A percentile compares a stretch with the other conserved stretches of the same genome.
Evolutionary conservation across 306 rosid species (phyloP).

Genomic region (Prunus davidiana): DNA sequence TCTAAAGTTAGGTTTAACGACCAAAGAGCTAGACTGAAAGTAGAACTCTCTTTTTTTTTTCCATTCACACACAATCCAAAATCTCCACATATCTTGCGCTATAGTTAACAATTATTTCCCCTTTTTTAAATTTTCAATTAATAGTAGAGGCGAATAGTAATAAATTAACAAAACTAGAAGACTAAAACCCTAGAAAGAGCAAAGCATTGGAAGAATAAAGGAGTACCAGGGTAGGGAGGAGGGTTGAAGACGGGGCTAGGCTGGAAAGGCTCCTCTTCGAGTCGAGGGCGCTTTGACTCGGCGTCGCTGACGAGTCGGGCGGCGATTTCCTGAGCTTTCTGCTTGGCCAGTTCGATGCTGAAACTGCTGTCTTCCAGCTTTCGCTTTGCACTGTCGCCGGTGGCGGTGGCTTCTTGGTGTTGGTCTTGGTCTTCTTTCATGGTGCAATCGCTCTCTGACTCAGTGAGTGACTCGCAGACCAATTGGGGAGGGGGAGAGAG

Average conservation of each 20-base stretch:
- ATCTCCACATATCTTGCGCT: not conserved
- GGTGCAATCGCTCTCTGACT: slow-evolving; percentile 16
- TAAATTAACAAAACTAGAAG: not conserved
- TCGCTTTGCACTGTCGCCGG: slow-evolving; percentile 29
- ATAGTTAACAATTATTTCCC: not conserved
- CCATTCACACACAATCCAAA: not conserved
- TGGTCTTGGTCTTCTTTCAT: slow-evolving; percentile 35
- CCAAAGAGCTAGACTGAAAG: not conserved
- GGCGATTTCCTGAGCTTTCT: slow-evolving; percentile 52
- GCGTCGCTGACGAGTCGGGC: slow-evolving; percentile 42
- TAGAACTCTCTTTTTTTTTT: not conserved
- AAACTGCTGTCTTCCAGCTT: slow-evolving; percentile 41
- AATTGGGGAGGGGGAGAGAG: not conserved
- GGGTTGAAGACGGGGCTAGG: slow-evolving; percentile 19
- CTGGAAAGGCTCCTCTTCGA: slow-evolving; percentile 23
- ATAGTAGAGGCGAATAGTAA: not conserved
- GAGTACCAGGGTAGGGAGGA: slow-evolving; percentile 33
- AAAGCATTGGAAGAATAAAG: not conserved
- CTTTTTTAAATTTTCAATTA: not conserved
- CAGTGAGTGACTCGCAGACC: slow-evolving; percentile 18
- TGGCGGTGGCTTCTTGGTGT: not conserved
- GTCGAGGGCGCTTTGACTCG: slow-evolving; percentile 49
- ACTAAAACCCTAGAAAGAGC: slow-evolving; percentile 34
- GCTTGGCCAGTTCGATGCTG: slow-evolving; percentile 39
- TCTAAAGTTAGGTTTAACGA: not conserved